These are phyloP conservation scores for Neurospora sp. DNA, from an alignment of 2,329 filamentous ascomycete species.

Conservation along the genomic window DNA sequence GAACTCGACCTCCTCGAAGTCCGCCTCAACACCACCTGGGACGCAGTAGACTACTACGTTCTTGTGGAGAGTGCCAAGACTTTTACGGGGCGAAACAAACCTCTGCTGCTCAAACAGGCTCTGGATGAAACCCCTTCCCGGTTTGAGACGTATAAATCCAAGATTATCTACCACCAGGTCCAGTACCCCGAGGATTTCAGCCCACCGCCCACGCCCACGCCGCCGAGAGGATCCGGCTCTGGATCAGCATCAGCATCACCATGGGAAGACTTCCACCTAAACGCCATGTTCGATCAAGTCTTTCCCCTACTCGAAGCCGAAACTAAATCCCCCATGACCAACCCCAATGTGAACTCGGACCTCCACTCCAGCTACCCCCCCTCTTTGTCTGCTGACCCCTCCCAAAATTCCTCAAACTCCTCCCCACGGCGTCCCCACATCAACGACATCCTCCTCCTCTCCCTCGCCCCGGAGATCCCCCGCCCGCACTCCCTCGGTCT, in stretches of 20 bases:
- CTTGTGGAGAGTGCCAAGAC: conserved; percentile 50
- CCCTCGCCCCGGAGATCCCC: conserved; percentile 52
- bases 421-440: conserved; percentile 26
- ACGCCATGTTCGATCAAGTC: conserved; percentile 49
- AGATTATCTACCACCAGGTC: conserved; percentile 52
- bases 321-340: background rate
- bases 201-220: conserved; percentile 20
- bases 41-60: conserved; percentile 55
- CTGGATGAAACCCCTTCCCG: conserved; percentile 35
- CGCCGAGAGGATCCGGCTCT: conserved; percentile 22
- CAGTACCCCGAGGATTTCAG: conserved; percentile 32
- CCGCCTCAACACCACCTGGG: conserved; percentile 46
- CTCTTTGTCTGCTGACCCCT: background rate
- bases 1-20: conserved; percentile 60
- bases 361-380: background rate
- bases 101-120: conserved; percentile 33
- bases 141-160: conserved; percentile 43
- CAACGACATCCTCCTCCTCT: conserved; percentile 49
- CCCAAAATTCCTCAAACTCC: background rate
- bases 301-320: conserved; percentile 36
- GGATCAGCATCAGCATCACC: conserved; percentile 15
- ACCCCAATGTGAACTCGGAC: background rate
- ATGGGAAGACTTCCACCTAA: conserved; percentile 42
- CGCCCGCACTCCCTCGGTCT: conserved; percentile 39
- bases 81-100: conserved; percentile 48